phyloP scores from a whole-genome alignment of 1,284 basidiomycete species.

The Ustanciosporium gigantosporum region DNA sequence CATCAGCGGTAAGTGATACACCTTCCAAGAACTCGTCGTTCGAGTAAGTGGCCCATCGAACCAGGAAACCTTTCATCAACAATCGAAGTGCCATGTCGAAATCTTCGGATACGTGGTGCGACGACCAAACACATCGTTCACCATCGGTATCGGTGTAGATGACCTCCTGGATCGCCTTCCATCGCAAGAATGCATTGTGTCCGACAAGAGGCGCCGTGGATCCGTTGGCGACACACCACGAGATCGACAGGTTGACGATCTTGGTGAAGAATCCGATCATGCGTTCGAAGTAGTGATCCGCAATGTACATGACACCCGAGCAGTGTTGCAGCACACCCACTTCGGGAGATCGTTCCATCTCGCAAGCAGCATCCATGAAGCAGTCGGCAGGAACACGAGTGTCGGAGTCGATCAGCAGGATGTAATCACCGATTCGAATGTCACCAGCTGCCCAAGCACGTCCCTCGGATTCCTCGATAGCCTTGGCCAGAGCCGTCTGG shows the following conservation, averaged over 20 bases:
- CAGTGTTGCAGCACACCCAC: constrained; percentile 82
- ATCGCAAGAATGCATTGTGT: constrained; percentile 83
- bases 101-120: constrained; percentile 81
- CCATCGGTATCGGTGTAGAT: constrained; percentile 72
- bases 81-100: constrained; percentile 72
- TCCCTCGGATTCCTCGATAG: neutral
- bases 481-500: neutral
- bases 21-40: constrained; percentile 82
- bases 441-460: constrained; percentile 62
- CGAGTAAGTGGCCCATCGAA: constrained; percentile 82
- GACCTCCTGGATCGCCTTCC: constrained; percentile 80
- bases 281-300: constrained; percentile 82
- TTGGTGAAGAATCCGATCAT: constrained; percentile 74
- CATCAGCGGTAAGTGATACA: constrained; percentile 73
- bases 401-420: constrained; percentile 69
- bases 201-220: constrained; percentile 74
- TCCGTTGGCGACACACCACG: constrained; percentile 63
- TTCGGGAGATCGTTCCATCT: constrained; percentile 75
- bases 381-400: constrained; percentile 83
- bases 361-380: constrained; percentile 78
- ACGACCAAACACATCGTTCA: constrained; percentile 75
- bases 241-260: constrained; percentile 46
- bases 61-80: constrained; percentile 67
- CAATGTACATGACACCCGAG: constrained; percentile 80
- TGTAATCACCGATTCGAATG: constrained; percentile 46